These are phyloP conservation scores for Mycosarcoma maydis DNA, from an alignment of 1,284 basidiomycete genomes.

Conservation along the genomic window DNA sequence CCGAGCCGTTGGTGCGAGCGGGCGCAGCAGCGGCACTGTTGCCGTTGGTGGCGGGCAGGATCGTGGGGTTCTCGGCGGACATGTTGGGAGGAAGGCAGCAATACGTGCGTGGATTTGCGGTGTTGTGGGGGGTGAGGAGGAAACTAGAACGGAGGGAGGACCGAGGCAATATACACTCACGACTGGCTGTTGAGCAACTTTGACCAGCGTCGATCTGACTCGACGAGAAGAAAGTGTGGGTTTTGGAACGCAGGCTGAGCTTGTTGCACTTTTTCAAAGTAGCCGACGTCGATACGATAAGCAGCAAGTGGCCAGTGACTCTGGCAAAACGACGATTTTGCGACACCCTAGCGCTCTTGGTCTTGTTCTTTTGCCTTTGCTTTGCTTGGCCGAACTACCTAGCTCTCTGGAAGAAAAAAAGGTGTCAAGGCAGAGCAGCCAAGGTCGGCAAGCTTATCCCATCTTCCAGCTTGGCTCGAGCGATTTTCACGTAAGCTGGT, in stretches of 20 bases:
- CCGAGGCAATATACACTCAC: too few relatives aligned
- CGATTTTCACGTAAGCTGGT: background rate
- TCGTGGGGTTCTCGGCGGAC: constrained; percentile 67
- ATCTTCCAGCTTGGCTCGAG: background rate
- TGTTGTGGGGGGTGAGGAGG: too few relatives aligned
- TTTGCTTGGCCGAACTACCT: too few relatives aligned
- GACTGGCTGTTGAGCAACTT: too few relatives aligned
- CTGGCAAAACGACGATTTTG: constrained; percentile 24
- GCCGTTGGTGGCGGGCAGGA: constrained; percentile 57
- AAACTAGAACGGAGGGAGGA: too few relatives aligned
- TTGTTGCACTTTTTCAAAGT: background rate
- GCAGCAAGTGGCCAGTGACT: background rate
- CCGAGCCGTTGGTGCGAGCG: constrained; percentile 69
- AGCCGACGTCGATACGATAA: background rate
- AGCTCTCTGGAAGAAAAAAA: too few relatives aligned
- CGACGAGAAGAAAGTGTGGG: background rate
- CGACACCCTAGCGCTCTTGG: constrained; percentile 69
- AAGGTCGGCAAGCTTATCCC: too few relatives aligned
- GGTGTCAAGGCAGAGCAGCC: too few relatives aligned
- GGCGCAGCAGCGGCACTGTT: constrained; percentile 54
- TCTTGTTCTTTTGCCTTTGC: too few relatives aligned
- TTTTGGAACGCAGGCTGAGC: background rate
- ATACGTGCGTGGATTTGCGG: too few relatives aligned
- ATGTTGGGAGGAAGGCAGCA: constrained; percentile 24
- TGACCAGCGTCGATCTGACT: background rate